Percentiles rank a stretch among this genome's conserved stretches.
These are phyloP conservation scores for Fusarium xyrophilum DNA, from an alignment of 2,329 filamentous ascomycete genomes.

Conservation along the genomic window DNA sequence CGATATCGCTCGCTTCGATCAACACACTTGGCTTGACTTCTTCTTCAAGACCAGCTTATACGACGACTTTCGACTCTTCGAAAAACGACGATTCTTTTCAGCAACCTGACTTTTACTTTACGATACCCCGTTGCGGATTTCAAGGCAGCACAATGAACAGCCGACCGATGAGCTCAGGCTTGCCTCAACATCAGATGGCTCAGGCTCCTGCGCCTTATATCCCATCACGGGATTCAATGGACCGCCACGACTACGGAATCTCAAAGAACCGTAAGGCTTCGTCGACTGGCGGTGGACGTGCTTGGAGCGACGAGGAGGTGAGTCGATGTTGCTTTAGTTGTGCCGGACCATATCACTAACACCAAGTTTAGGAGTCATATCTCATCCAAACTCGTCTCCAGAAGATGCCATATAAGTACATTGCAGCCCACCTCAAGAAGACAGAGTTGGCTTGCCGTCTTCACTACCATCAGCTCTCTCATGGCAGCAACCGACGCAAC, in stretches of 20 bases:
- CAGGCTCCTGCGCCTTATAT: constrained; percentile 55
- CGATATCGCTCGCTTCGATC: constrained; percentile 31
- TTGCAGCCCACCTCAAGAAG: constrained; percentile 84
- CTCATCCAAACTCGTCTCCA: constrained; percentile 83
- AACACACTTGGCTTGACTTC: constrained; percentile 10
- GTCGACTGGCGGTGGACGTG: constrained; percentile 76
- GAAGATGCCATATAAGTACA: constrained; percentile 92
- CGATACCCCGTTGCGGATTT: constrained; percentile 35
- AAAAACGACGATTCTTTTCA: constrained; percentile 28
- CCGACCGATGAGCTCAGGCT: constrained; percentile 40
- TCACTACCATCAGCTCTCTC: constrained; percentile 85
- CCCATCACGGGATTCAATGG: constrained; percentile 60
- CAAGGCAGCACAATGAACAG: constrained; percentile 31
- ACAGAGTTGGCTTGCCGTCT: constrained; percentile 86
- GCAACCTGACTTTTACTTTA: constrained; percentile 10
- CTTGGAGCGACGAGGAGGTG: constrained; percentile 89
- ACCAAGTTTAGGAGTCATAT: constrained; percentile 71
- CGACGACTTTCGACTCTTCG: constrained; percentile 30
- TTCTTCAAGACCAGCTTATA: constrained; percentile 19
- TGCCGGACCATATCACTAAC: constrained; percentile 22
- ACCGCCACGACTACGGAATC: constrained; percentile 66
- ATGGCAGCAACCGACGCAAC: constrained; percentile 81
- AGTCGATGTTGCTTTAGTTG: constrained; percentile 14
- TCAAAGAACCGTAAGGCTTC: constrained; percentile 71
- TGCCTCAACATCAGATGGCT: constrained; percentile 61